Base-by-base conservation (phyloP, 306 rosid genomes). In the Heteromeles arbutifolia region DNA sequence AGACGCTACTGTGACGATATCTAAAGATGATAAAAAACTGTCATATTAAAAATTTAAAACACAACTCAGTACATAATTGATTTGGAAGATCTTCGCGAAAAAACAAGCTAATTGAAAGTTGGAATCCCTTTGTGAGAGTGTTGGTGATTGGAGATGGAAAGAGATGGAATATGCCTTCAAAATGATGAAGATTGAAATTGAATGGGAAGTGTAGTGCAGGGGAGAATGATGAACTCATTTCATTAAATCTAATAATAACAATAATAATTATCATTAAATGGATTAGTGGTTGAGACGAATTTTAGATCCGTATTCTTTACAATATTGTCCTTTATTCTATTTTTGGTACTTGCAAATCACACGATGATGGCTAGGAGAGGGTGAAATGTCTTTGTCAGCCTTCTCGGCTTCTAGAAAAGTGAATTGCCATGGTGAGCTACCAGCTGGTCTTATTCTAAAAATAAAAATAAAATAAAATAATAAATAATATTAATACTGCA, bases 381-480 rank as follows among this genome's bases (percentile, higher is more conserved):
- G 2, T 34, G 0, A 37, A 37, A 37, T 37, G 0, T 0, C 0
- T 37, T 0, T 32, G 37, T 7, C 2, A 37, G 10, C 1, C 9
- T 37, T 37, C 0, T 37, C 0, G 0, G 0, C 0, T 0, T 37
- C 1, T 0, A 7, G 0, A 7, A 37, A 7, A 0, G 9, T 37
- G 2, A 37, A 37, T 37, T 37, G 41, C 0, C 0, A 6, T 31
- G 5, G 6, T 4, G 0, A 31, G 32, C 2, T 2, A 29, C 5
- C 1, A 32, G 8, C 0, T 32, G 8, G 2, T 6, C 37, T 25
- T n/a, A n/a, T n/a, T n/a, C n/a, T 32, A 1, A 0, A 34, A 6
- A 34, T 34, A 34, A 1, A 39, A 37, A 37, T 37, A 37, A 39
- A 39, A 39, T 32, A 39, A 39, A 39, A 39, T 39, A 9, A 39